A percentile compares a stretch with the other conserved stretches of the same genome.
phyloP scores from a whole-genome alignment of 805 yeast species.

The Kodamaea kakaduensis region DNA sequence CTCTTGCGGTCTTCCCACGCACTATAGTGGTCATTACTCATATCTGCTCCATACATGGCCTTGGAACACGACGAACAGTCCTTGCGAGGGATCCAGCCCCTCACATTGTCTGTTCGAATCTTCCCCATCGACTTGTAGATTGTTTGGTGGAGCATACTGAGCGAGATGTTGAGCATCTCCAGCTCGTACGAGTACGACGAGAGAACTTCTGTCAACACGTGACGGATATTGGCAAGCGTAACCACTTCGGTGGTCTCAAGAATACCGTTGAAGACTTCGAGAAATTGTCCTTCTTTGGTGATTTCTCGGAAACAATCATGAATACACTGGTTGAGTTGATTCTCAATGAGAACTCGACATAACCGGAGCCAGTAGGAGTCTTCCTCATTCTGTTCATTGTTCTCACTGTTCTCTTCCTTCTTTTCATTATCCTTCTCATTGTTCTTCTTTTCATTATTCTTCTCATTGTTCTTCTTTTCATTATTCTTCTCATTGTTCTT shows the following conservation, averaged over 20 bases:
- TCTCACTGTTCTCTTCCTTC: too few relatives aligned
- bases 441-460: too few relatives aligned
- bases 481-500: too few relatives aligned
- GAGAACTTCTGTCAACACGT: conserved; percentile 59
- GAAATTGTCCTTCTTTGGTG: conserved; percentile 28
- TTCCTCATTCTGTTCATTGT: too few relatives aligned
- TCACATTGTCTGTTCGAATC: conserved; percentile 38
- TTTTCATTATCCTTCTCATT: too few relatives aligned
- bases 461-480: too few relatives aligned
- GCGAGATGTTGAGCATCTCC: conserved; percentile 47
- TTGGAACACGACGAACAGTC: conserved; percentile 79
- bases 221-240: conserved; percentile 49
- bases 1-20: conserved; percentile 52
- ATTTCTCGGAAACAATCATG: conserved; percentile 31
- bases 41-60: conserved; percentile 62
- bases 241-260: conserved; percentile 47
- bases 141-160: conserved; percentile 53
- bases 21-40: conserved; percentile 39
- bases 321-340: conserved; percentile 24
- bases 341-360: conserved; percentile 8
- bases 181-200: conserved; percentile 63
- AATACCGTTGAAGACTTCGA: conserved; percentile 52
- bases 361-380: conserved; percentile 6
- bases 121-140: conserved; percentile 45
- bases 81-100: conserved; percentile 59